Base-by-base conservation (phyloP, 1,284 basidiomycete species). In the Vanrija pseudolonga region DNA sequence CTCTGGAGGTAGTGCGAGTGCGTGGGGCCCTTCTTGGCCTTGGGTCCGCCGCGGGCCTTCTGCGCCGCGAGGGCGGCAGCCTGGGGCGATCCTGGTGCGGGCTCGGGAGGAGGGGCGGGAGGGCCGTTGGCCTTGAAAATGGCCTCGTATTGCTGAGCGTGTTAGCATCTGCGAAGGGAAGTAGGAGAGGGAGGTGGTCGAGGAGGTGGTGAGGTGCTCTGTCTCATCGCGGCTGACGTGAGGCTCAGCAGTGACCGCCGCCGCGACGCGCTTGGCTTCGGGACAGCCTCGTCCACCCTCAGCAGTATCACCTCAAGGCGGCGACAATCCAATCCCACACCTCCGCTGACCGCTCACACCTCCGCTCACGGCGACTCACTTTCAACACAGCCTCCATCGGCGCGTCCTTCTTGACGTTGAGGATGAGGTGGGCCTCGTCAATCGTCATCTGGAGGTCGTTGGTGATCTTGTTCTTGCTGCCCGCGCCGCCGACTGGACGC, bases 1-100 rank as follows among this genome's bases (percentile, higher is more conserved):
- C 90, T 94, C 74, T 97, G 94, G 23, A 98, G 81, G 78, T 98
- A 98, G 76, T 92, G 89, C 36, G 89, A 90, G 73, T 90, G 68
- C 47, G 69, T 67, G 19, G 68, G 64, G 18, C 60, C 63, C 62
- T 70, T 69, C 54, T 66, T 61, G 32, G 59, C 37, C 53, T 52
- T 58, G 28, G 46, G n/a, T 32, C 51, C 44, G 39, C 48, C 43
- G 5, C 23, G 22, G 15, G 51, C 37, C 9, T 45, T 39, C 36
- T 39, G 58, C 39, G 44, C 47, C 22, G 64, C 47, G 24, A 77
- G 71, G n/a, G 75, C 63, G n/a, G 60, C 50, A 7, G 68, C 50
- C 17, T 45, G 47, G 24, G 63, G 50, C 43, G 53, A 44, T 45
- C 59, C 42, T 22, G 81, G 77, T 64, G 83, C 80, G 42, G 81